Percentiles rank a stretch among this genome's conserved stretches.
Evolutionary conservation across 805 yeast genomes (phyloP).

Genomic region (Starmerella stigmatis): DNA sequence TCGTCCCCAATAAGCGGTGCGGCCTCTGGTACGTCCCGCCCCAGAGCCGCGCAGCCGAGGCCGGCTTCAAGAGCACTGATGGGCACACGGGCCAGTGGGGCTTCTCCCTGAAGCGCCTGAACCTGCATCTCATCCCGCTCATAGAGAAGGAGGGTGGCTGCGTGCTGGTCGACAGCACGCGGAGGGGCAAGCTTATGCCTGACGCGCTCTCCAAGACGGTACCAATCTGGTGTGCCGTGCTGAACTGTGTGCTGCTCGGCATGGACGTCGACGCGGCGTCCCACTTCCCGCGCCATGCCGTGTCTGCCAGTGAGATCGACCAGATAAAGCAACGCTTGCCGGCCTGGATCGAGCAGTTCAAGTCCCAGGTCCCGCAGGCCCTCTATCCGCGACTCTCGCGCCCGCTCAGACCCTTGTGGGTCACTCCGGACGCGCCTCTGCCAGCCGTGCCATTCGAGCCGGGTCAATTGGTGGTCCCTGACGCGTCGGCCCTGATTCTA

Average conservation of each 20-base stretch:
- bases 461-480: constrained; percentile 28
- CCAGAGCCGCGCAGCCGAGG: constrained; percentile 33
- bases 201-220: constrained; percentile 79
- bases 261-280: constrained; percentile 27
- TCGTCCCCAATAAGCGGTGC: constrained; percentile 68
- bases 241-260: constrained; percentile 46
- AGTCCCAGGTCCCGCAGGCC: constrained; percentile 33
- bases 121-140: constrained; percentile 54
- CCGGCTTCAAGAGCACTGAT: constrained; percentile 83
- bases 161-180: constrained; percentile 68
- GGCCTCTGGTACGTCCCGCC: constrained; percentile 76
- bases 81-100: constrained; percentile 80
- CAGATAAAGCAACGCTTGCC: constrained; percentile 43
- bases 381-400: constrained; percentile 33
- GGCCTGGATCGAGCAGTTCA: constrained; percentile 38
- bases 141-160: constrained; percentile 36
- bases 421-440: constrained; percentile 43
- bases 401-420: constrained; percentile 60
- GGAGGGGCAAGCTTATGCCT: constrained; percentile 76
- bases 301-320: constrained; percentile 47
- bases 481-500: constrained; percentile 38
- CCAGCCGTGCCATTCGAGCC: constrained; percentile 28
- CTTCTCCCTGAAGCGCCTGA: constrained; percentile 62
- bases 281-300: constrained; percentile 42
- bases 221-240: constrained; percentile 84